phyloP scores from a whole-genome alignment of 257 asterid genomes.

The Nicotiana noctiflora region DNA sequence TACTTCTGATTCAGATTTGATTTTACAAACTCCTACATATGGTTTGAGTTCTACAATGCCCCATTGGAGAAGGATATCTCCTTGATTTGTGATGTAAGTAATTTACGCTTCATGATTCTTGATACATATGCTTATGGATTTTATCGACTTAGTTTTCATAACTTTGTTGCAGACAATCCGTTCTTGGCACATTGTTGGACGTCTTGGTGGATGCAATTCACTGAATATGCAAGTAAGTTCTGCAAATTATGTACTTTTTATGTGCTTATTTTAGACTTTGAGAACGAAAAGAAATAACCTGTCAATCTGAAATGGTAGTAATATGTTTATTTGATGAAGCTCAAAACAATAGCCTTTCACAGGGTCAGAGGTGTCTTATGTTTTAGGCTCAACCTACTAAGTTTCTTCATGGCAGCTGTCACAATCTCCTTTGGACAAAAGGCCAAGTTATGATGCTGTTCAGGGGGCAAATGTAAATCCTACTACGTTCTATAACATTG shows the following conservation, averaged over 20 bases:
- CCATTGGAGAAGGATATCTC: conserved; percentile 74
- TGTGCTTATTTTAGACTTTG: neutral
- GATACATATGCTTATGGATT: conserved; percentile 14
- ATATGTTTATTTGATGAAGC: neutral
- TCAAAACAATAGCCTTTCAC: neutral
- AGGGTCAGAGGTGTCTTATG: neutral
- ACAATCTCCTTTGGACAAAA: conserved; percentile 62
- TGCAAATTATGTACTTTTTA: neutral
- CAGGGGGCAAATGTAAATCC: conserved; percentile 85
- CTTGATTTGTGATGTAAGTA: conserved; percentile 74
- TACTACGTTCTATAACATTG: conserved; percentile 84
- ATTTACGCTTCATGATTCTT: conserved; percentile 2
- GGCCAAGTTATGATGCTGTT: conserved; percentile 76
- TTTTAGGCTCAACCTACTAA: neutral
- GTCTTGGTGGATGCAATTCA: conserved; percentile 95
- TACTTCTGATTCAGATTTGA: conserved; percentile 44
- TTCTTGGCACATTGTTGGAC: conserved; percentile 94
- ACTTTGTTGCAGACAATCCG: conserved; percentile 57
- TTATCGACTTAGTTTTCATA: conserved; percentile 13
- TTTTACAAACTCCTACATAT: conserved; percentile 74
- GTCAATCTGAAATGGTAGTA: neutral
- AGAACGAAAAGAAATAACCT: neutral
- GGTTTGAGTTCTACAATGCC: conserved; percentile 88
- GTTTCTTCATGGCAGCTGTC: conserved; percentile 48
- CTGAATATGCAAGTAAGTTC: conserved; percentile 85